phyloP scores from a whole-genome alignment of 2,329 filamentous ascomycete species.

The Fusarium hostae region DNA sequence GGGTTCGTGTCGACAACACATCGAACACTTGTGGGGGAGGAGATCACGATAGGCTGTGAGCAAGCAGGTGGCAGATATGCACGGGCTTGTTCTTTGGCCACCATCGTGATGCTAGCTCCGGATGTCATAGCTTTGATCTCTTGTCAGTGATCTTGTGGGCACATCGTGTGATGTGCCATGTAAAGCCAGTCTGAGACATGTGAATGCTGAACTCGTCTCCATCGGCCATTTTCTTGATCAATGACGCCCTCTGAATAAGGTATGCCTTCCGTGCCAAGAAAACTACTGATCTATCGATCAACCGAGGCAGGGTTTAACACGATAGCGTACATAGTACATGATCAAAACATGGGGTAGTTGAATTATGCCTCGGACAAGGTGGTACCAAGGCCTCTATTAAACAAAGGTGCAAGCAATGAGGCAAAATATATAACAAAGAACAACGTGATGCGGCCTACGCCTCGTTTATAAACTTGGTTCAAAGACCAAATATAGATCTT shows the following conservation, averaged over 20 bases:
- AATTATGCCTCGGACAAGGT: neutral
- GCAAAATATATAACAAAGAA: neutral
- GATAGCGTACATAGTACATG: neutral
- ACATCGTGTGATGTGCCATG: constrained; percentile 26
- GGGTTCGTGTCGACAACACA: constrained; percentile 38
- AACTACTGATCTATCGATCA: neutral
- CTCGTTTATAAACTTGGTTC: neutral
- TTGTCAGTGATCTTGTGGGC: constrained; percentile 21
- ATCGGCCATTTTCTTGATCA: constrained; percentile 1
- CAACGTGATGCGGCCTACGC: too few species aligned
- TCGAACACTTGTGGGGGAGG: constrained; percentile 36
- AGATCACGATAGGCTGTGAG: constrained; percentile 14
- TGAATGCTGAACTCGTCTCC: constrained; percentile 8
- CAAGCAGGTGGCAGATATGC: constrained; percentile 9
- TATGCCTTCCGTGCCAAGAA: neutral
- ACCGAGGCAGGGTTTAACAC: neutral
- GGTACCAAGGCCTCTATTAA: neutral
- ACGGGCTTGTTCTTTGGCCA: constrained; percentile 6
- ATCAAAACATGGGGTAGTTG: neutral
- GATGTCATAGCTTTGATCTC: constrained; percentile 21
- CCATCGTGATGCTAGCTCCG: constrained; percentile 13
- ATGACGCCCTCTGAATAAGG: constrained; percentile 13
- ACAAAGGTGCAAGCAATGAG: neutral
- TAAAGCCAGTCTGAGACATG: constrained; percentile 19
- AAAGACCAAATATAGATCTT: neutral